Conservation (phyloP, 83 land plant genomes). For the Picea abies region DNA sequence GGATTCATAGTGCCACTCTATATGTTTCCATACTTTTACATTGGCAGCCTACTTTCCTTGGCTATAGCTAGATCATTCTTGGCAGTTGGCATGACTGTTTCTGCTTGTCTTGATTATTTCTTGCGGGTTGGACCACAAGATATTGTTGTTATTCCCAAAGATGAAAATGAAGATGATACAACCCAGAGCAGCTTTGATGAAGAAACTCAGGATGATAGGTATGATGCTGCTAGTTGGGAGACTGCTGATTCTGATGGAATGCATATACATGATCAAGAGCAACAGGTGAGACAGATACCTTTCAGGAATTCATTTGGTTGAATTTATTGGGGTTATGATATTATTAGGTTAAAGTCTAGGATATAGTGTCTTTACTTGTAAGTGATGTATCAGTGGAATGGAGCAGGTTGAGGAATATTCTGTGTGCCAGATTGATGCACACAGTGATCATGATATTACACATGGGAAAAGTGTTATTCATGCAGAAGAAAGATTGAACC, state of each 20-base stretch:
- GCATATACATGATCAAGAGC: neutral
- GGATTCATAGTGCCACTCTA: conserved; percentile 1
- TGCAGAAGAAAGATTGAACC: conserved; percentile 11
- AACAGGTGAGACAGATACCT: conserved; percentile 20
- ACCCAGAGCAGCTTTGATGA: conserved; percentile 26
- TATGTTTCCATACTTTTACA: neutral
- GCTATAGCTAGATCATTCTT: too few relatives aligned
- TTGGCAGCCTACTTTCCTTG: neutral
- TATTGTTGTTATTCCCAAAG: conserved; percentile 43
- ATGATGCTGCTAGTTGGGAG: too few relatives aligned
- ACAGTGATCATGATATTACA: neutral
- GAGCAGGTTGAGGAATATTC: too few relatives aligned
- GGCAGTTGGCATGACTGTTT: neutral
- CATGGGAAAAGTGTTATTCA: neutral
- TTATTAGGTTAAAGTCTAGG: too few relatives aligned
- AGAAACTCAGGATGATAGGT: neutral
- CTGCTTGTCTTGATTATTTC: neutral
- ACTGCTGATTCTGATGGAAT: neutral
- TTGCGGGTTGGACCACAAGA: conserved; percentile 69
- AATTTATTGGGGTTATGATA: neutral
- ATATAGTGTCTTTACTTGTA: neutral
- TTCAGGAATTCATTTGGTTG: conserved; percentile 12
- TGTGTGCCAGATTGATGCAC: neutral
- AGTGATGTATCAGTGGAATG: neutral
- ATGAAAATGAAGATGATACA: conserved; percentile 38